Conservation (phyloP, 2,329 filamentous ascomycete species). For the Aspergillus ochraceoroseus region DNA sequence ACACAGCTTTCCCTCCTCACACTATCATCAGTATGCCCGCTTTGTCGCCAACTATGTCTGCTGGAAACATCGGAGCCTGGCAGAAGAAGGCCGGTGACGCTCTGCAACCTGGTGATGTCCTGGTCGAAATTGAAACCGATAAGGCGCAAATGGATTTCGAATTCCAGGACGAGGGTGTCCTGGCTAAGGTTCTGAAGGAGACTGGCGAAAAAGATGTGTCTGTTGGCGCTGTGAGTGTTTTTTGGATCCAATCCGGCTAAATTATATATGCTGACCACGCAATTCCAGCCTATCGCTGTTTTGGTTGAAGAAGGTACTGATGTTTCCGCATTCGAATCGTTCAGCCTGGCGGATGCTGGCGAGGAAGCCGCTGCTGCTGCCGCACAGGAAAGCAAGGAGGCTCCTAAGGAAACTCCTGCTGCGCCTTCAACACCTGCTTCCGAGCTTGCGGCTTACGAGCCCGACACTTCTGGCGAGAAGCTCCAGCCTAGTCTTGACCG, state of each 20-base stretch:
- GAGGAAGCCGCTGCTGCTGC: constrained; percentile 61
- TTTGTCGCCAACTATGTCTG: constrained; percentile 93
- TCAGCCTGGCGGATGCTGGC: constrained; percentile 83
- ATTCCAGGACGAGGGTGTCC: constrained; percentile 94
- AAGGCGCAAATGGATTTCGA: constrained; percentile 99
- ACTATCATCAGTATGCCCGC: constrained; percentile 97
- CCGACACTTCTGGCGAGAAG: constrained; percentile 66
- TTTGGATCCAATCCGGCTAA: neutral
- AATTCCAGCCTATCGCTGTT: constrained; percentile 79
- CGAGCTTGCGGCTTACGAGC: constrained; percentile 54
- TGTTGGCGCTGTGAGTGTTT: constrained; percentile 78
- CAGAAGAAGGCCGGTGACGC: constrained; percentile 93
- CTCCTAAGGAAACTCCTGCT: constrained; percentile 42
- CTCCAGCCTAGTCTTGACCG: constrained; percentile 82
- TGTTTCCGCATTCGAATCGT: constrained; percentile 79
- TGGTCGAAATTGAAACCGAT: constrained; percentile 98
- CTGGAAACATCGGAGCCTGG: constrained; percentile 94
- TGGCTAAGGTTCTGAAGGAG: constrained; percentile 91
- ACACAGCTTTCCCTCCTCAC: constrained; percentile 84
- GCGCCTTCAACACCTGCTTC: constrained; percentile 59
- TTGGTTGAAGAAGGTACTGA: constrained; percentile 89
- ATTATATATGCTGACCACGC: constrained; percentile 24
- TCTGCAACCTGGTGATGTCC: constrained; percentile 84
- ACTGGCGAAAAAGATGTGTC: constrained; percentile 89
- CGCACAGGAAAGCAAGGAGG: constrained; percentile 50